Conservation (phyloP, 345 rosid genomes). For the Citrus mangshanensis region DNA sequence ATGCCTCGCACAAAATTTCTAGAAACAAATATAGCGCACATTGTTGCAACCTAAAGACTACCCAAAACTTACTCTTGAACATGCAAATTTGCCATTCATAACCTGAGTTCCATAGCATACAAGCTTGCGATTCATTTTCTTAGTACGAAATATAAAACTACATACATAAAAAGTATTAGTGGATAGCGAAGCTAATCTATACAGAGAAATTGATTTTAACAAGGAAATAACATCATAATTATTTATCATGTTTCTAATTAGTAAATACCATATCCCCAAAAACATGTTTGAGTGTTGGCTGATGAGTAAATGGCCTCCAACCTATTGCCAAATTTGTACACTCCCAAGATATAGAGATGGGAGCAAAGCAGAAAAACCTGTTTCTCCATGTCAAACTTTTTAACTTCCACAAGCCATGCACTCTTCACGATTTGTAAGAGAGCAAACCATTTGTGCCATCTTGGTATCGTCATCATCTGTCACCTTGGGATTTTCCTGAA, state of each 20-base stretch:
- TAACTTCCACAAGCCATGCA: constrained; percentile 88
- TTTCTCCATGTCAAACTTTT: background rate
- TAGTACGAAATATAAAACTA: background rate
- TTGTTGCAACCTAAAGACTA: background rate
- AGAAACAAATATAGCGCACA: too few species aligned
- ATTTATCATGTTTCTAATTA: background rate
- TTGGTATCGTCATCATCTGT: constrained; percentile 42
- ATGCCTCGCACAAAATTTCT: too few species aligned
- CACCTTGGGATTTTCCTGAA: constrained; percentile 40
- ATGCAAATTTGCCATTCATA: background rate
- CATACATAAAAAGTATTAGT: background rate
- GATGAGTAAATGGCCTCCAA: background rate
- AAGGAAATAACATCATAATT: background rate
- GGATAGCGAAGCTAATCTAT: background rate
- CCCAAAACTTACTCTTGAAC: background rate
- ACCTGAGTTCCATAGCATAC: background rate
- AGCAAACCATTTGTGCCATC: constrained; percentile 87
- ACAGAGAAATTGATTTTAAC: background rate
- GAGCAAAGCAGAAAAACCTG: background rate
- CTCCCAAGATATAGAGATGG: background rate
- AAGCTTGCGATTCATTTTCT: background rate
- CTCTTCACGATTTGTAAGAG: constrained; percentile 83
- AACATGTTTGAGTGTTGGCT: background rate
- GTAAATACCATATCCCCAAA: background rate
- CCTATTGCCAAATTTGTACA: background rate